Base-by-base conservation (phyloP, 257 asterid species). In the Anisodus tanguticus region DNA sequence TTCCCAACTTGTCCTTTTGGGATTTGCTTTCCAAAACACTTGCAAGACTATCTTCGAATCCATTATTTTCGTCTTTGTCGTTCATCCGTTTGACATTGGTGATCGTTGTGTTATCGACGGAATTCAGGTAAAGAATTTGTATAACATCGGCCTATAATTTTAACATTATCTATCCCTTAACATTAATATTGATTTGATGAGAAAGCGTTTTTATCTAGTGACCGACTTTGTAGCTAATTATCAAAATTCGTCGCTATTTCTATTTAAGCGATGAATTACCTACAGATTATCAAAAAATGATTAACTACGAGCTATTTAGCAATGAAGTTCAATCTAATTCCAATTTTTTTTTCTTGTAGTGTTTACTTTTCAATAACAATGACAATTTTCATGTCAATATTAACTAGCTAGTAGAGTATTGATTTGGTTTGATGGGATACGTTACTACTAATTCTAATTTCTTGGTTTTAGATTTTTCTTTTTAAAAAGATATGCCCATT, bases 21-120 rank as follows among this genome's bases (percentile, higher is more conserved):
- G 92, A 4, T 92, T 91, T 84, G 90, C 91, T 13, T 92, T 91
- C 90, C 93, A 89, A 83, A 91, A 91, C 91, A 91, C 87, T 90
- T 91, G 93, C 91, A 92, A 92, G 87, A 92, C 91, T 13, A 83
- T 92, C 0, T 92, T 92, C 22, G 97, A 91, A 84, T 89, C 94
- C 62, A 91, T 90, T 2, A 89, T 31, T 31, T 31, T 31, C 35
- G 35, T 31, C 35, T 31, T 31, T 31, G 35, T 31, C 35, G 35
- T 31, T 92, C 82, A 92, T 64, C 97, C 97, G 26, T 91, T 89
- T n/a, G 97, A 92, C 43, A 88, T 92, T 7, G 97, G 97, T 0
- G 96, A 92, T 45, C 92, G 94, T 0, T 91, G 92, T 16, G 97
- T 92, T 72, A 71, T 92, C 12, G 93, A 91, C n/a, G 94, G 93